These are phyloP conservation scores for Salix udensis DNA, from an alignment of 345 rosid species.

Conservation along the genomic window DNA sequence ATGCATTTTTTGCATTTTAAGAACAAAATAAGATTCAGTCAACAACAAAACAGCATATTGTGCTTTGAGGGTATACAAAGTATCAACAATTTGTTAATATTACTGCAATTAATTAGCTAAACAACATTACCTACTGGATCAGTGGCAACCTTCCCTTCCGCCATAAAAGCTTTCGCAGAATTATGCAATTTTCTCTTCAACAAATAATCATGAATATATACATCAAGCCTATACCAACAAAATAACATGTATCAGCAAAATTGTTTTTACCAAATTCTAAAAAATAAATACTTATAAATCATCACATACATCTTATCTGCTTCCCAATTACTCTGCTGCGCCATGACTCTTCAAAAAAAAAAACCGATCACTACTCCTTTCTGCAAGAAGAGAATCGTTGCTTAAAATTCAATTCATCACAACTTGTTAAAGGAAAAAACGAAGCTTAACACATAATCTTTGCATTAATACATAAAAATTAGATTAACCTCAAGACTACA, in stretches of 20 bases:
- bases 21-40: not conserved
- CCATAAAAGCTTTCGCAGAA: conserved; percentile 67
- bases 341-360: conserved; percentile 29
- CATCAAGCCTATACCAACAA: conserved; percentile 52
- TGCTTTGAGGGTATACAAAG: no score
- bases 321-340: conserved; percentile 68
- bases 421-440: not conserved
- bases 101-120: not conserved
- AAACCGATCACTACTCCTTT: conserved; percentile 3
- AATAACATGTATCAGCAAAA: not conserved
- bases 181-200: conserved; percentile 61
- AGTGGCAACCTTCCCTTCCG: conserved; percentile 63
- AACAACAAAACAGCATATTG: not conserved
- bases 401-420: conserved; percentile 13
- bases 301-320: conserved; percentile 63
- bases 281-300: not conserved
- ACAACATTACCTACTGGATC: conserved; percentile 62
- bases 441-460: not conserved
- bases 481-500: not conserved
- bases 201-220: conserved; percentile 67
- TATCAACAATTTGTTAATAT: no score
- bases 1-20: not conserved
- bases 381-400: conserved; percentile 12
- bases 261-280: not conserved
- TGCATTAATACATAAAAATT: not conserved